A percentile compares a stretch with the other conserved stretches of the same genome.
These are phyloP conservation scores for Oxyria digyna DNA, from an alignment of 148 eudicot genomes.

Conservation along the genomic window DNA sequence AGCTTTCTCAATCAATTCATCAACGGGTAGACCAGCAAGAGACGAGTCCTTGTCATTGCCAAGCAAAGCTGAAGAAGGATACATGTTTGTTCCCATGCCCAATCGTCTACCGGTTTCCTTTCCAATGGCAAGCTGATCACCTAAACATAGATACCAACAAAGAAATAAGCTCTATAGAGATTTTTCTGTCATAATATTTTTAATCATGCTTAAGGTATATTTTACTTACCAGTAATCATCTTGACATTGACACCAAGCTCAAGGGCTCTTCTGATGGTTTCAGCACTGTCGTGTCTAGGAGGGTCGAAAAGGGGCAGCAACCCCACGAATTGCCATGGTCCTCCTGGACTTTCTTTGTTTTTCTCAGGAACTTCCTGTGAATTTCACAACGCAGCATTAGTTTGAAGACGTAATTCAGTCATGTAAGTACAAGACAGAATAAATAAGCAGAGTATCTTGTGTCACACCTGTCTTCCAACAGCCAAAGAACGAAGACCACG, in stretches of 20 bases:
- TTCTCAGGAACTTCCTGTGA: conserved; percentile 11
- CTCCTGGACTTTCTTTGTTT: conserved; percentile 8
- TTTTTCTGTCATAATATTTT: background rate
- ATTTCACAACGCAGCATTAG: background rate
- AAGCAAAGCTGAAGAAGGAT: conserved; percentile 16
- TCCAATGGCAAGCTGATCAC: conserved; percentile 11
- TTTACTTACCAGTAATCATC: conserved; percentile 6
- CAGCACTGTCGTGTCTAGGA: conserved; percentile 13
- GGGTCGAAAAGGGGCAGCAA: conserved; percentile 11
- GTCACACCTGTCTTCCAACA: conserved; percentile 27
- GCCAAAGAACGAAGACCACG: conserved; percentile 85
- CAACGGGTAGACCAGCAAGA: background rate
- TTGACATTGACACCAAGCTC: conserved; percentile 9
- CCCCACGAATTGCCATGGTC: conserved; percentile 9
- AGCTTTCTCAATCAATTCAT: conserved; percentile 10
- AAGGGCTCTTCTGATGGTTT: conserved; percentile 11
- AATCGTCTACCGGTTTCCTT: conserved; percentile 12
- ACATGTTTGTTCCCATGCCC: conserved; percentile 12
- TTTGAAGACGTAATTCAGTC: background rate
- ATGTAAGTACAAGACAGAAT: background rate
- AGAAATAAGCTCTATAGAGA: background rate
- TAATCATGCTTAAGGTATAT: background rate
- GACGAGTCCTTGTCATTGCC: conserved; percentile 5
- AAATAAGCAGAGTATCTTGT: background rate
- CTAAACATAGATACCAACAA: background rate